Percentiles rank a stretch among this genome's conserved stretches.
Evolutionary conservation across 2,329 filamentous ascomycete species (phyloP).

Genomic region (Claviceps spartinae): DNA sequence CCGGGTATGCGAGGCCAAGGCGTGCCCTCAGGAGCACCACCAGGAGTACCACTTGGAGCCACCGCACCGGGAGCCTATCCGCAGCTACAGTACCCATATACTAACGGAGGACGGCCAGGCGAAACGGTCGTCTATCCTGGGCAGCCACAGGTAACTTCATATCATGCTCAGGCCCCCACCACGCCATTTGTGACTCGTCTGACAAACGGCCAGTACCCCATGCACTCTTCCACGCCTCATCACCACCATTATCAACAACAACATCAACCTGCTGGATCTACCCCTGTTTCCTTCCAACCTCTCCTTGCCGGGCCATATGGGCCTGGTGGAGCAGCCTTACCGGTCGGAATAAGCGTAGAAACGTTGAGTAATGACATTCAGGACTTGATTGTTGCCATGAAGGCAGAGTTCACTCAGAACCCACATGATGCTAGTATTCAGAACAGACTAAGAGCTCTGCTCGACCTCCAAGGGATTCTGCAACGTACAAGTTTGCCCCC

Average conservation of each 20-base stretch:
- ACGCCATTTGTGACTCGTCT: neutral
- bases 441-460: conserved; percentile 68
- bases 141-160: conserved; percentile 17
- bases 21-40: conserved; percentile 10
- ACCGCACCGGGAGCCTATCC: conserved; percentile 9
- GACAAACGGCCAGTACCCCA: conserved; percentile 17
- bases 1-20: conserved; percentile 31
- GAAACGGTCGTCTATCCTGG: conserved; percentile 11
- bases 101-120: conserved; percentile 18
- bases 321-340: conserved; percentile 15
- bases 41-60: conserved; percentile 2
- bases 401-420: conserved; percentile 60
- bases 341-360: conserved; percentile 48
- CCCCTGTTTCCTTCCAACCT: conserved; percentile 27
- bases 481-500: conserved; percentile 64
- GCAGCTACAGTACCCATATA: conserved; percentile 15
- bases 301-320: conserved; percentile 26
- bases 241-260: conserved; percentile 16
- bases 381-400: conserved; percentile 58
- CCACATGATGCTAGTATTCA: conserved; percentile 64
- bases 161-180: neutral
- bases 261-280: conserved; percentile 22
- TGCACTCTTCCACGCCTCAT: conserved; percentile 21
- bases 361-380: conserved; percentile 74
- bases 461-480: conserved; percentile 65